phyloP scores from a whole-genome alignment of 768 basidiomycete genomes.

The Tylopilus sp. region DNA sequence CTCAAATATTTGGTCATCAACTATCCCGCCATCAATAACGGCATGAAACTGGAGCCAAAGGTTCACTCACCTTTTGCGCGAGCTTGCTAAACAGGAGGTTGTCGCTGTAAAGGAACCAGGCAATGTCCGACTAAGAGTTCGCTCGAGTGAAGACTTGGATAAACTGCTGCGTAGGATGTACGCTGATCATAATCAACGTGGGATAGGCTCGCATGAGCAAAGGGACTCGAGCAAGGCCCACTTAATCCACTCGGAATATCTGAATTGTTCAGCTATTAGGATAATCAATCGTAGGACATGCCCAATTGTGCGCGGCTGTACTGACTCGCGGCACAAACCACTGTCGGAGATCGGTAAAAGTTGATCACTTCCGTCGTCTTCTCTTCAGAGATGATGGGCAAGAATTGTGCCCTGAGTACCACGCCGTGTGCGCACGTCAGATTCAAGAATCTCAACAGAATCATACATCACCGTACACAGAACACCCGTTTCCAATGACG shows the following conservation, averaged over 20 bases:
- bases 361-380: conserved; percentile 50
- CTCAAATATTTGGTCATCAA: neutral
- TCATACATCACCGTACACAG: conserved; percentile 40
- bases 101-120: conserved; percentile 3
- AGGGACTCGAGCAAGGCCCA: conserved; percentile 1
- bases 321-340: conserved; percentile 37
- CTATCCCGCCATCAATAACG: neutral
- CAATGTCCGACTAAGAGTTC: neutral
- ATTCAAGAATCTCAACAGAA: conserved; percentile 4
- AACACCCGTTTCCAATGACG: conserved; percentile 63
- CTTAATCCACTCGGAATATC: neutral
- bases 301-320: conserved; percentile 37
- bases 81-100: neutral
- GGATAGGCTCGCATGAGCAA: conserved; percentile 33
- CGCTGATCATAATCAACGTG: conserved; percentile 41
- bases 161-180: neutral
- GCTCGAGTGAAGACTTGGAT: neutral
- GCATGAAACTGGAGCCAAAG: neutral
- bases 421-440: conserved; percentile 4
- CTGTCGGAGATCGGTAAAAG: conserved; percentile 56
- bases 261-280: neutral
- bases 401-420: conserved; percentile 50
- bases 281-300: neutral
- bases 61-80: neutral
- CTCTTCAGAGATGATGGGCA: conserved; percentile 51